Percentiles rank a stretch among this genome's conserved stretches.
phyloP scores from a whole-genome alignment of 2,329 filamentous ascomycete species.

The Fusarium penzigii region DNA sequence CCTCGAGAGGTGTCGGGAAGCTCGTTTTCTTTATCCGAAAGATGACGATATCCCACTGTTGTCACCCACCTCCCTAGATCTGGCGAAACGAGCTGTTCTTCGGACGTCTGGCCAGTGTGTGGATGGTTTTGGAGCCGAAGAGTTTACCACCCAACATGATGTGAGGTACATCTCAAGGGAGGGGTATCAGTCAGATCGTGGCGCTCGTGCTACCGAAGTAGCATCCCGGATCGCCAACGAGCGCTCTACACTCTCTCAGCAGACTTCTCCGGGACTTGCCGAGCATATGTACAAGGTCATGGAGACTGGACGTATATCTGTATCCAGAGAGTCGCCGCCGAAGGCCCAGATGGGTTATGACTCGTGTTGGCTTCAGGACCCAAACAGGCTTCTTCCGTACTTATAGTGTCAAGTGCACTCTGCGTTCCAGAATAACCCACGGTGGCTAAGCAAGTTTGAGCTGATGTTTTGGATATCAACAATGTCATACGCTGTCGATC shows the following conservation, averaged over 20 bases:
- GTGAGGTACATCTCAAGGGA: conserved; percentile 12
- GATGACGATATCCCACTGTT: not conserved
- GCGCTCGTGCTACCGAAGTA: not conserved
- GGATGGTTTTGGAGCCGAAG: conserved; percentile 24
- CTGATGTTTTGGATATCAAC: conserved; percentile 21
- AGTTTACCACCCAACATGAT: conserved; percentile 11
- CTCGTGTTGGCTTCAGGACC: conserved; percentile 13
- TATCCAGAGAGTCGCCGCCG: not conserved
- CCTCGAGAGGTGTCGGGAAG: not conserved
- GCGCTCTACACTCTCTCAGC: not conserved
- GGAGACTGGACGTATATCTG: not conserved
- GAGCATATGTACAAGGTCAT: not conserved
- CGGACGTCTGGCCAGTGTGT: conserved; percentile 9
- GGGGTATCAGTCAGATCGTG: not conserved
- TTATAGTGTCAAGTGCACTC: conserved; percentile 20
- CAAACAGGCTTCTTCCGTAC: not conserved
- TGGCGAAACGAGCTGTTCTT: conserved; percentile 18
- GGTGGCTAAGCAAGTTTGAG: conserved; percentile 19
- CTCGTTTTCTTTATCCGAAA: not conserved
- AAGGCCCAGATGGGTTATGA: conserved; percentile 12
- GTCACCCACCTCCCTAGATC: not conserved
- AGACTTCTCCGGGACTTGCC: not conserved
- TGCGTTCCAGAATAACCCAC: conserved; percentile 8
- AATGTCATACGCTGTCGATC: conserved; percentile 11
- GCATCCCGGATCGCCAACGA: not conserved